Evolutionary conservation across 202 grass and related monocot genomes (phyloP), one percentile per base, ranked within the genome.

Genomic region (Zizania palustris): DNA sequence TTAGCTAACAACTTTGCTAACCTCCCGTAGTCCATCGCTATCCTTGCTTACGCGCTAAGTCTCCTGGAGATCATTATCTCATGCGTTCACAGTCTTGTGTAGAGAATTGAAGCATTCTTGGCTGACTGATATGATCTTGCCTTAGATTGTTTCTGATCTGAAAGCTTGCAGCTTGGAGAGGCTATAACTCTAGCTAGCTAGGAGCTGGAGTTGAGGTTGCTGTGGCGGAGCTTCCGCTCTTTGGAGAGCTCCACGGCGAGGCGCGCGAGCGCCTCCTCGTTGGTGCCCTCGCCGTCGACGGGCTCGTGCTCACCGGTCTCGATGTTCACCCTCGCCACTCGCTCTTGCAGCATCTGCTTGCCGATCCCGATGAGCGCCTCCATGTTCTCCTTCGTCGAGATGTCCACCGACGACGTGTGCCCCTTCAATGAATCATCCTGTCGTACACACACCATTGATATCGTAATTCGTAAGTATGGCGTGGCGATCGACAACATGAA

Each of bases 351-450:
- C 5, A 93, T 60, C 0, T 78, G 35, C 12, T 85, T 74, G 1
- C 88, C 85, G 2, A 93, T 90, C 19, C 42, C 68, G 5, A 93
- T 83, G n/a, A 86, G 74, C 9, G 58, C 76, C 42, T 90, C 48
- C 88, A 90, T 90, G 79, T 93, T 90, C 76, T 88, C 39, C 65
- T 63, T 82, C 9, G 85, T 90, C 46, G 88, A 78, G 43, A 88
- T 54, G 57, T 93, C 91, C 33, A 90, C 88, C 0, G 88, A 86
- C 2, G 88, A 85, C 4, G 78, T 45, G 28, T 88, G 14, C 0
- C 91, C 85, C 6, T 0, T 37, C 56, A 93, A 71, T 6, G 84
- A 80, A 72, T 93, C 87, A 15, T 90, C 89, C 88, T 87, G 28
- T 28, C 28, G 28, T 28, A 28, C 28, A 28, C 28, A 28, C 28